Base-by-base conservation (phyloP, 331 rosid genomes). In the Arachis monticola region DNA sequence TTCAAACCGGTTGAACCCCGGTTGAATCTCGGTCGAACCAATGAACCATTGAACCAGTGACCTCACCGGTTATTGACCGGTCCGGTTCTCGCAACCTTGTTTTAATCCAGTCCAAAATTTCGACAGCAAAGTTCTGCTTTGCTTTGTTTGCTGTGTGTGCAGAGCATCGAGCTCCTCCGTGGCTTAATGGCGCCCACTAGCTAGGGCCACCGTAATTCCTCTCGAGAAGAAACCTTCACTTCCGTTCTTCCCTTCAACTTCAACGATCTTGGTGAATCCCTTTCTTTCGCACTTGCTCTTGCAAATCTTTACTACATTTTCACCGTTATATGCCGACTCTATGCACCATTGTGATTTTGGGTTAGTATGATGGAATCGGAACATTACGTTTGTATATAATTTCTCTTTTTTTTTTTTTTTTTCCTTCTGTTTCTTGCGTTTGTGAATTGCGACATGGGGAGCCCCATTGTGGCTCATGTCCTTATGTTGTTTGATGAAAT, bases 401-500 rank as follows among this genome's bases (percentile, higher is more conserved):
- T 64, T 60, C 57, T 12, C 47, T 60, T 42, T 60, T 35, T 42
- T 41, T 51, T 51, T 60, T 11, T 12, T 40, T 50, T 48, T 59
- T 1, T 13, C 14, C 3, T 7, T n/a, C 17, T 2, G 38, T 1
- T 8, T 42, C 22, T 8, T 44, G 47, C 3, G 6, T 40, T 69
- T 51, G 30, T 30, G 50, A 57, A 56, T 8, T 0, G 41, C 1
- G n/a, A 35, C 46, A 8, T 4, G 35, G 12, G 12, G 7, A 62
- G 12, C 56, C 13, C 12, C 6, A n/a, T 5, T 69, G 61, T 61
- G 11, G 11, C 53, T 22, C 59, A 10, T 61, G 50, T 7, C 44
- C 71, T 77, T 17, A 10, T 5, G 9, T 10, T 77, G 76, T 69
- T 77, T 27, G 76, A 69, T 77, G 71, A 62, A 77, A 77, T 77